phyloP scores from a whole-genome alignment of 2,329 filamentous ascomycete species.

The Aspergillus pseudoviridinutans region DNA sequence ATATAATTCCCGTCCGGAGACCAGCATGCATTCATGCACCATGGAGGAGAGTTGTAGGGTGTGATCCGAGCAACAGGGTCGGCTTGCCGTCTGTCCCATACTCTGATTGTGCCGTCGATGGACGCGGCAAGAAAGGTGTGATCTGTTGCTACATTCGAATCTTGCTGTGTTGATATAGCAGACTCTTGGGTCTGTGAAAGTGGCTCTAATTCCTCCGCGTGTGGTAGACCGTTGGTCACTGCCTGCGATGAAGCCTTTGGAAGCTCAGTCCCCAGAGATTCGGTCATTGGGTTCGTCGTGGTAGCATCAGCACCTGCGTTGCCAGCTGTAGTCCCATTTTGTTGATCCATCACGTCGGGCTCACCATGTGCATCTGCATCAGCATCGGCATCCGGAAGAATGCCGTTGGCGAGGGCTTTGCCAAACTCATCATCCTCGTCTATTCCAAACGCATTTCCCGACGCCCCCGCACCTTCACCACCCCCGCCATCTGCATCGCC shows the following conservation, averaged over 20 bases:
- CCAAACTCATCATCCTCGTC: constrained; percentile 85
- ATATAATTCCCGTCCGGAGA: constrained; percentile 92
- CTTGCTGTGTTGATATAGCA: constrained; percentile 25
- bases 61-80: constrained; percentile 75
- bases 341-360: constrained; percentile 21
- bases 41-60: constrained; percentile 76
- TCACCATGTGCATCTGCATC: constrained; percentile 44
- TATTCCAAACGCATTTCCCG: constrained; percentile 62
- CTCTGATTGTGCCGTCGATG: constrained; percentile 45
- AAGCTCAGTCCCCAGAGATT: constrained; percentile 16
- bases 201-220: constrained; percentile 40
- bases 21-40: constrained; percentile 98
- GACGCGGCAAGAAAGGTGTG: constrained; percentile 80
- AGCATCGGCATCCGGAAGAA: constrained; percentile 49
- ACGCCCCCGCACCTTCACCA: constrained; percentile 45
- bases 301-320: constrained; percentile 8
- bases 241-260: constrained; percentile 25
- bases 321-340: constrained; percentile 12
- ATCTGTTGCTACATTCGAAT: constrained; percentile 54
- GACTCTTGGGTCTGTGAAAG: constrained; percentile 21
- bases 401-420: constrained; percentile 63
- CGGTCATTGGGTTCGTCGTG: constrained; percentile 11
- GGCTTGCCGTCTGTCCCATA: constrained; percentile 59
- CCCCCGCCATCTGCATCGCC: constrained; percentile 67
- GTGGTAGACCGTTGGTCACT: constrained; percentile 39